Evolutionary conservation across 495 filamentous ascomycete species (phyloP), one percentile per base, ranked within the genome.

Genomic region (Xylaria nigripes): DNA sequence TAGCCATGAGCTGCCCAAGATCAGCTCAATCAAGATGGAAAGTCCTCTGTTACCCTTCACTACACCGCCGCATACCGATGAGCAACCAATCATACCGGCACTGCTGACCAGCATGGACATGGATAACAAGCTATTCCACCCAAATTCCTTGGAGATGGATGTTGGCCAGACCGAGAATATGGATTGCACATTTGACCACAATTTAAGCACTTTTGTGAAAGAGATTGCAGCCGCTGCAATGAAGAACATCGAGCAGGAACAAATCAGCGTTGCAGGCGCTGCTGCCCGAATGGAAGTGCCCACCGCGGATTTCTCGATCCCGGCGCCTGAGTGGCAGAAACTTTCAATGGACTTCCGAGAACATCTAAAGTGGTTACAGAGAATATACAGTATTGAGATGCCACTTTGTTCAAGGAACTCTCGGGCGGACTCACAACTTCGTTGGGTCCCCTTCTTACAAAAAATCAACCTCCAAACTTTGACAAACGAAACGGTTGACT

Each of bases 301-400:
- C 0, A 49, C 74, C 1, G 69, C 86, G 70, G 83, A 86, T 47
- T 82, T 86, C 52, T 78, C 77, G 0, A 62, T 79, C 19, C 76
- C 78, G 5, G 60, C 60, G 3, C 69, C 79, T 9, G 82, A 80
- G 2, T 87, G 84, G 83, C 71, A 73, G 29, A 22, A 51, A n/a
- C 52, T 60, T 2, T 34, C 61, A 6, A 58, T 45, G 45, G 52
- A 64, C 40, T 10, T 63, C 23, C 27, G 19, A 9, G 58, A 18
- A 12, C 65, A 71, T 49, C 61, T 74, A 10, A 32, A 36, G 23
- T 70, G 62, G 61, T 73, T 68, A 48, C 61, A 44, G 51, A 65
- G 51, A 23, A 59, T 36, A 1, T 42, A 55, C 16, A 54, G 58
- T 7, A 69, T 67, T 50, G 51, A 63, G 18, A 48, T 62, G 9